Base-by-base conservation (phyloP, 192 early-diverging fungal genomes). In the Entomortierella beljakovae region DNA sequence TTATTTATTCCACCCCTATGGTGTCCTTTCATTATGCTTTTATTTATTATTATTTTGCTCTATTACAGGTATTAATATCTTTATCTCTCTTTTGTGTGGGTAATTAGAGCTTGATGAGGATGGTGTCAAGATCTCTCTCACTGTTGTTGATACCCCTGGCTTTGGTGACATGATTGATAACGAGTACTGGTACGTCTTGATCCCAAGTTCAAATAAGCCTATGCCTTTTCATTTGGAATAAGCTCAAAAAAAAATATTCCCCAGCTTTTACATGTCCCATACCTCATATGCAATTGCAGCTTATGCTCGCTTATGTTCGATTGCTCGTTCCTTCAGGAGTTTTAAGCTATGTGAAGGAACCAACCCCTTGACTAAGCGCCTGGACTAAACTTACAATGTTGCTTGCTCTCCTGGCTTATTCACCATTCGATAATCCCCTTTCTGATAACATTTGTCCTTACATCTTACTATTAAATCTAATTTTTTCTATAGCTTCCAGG, bases 141-240 rank as follows among this genome's bases (percentile, higher is more conserved):
- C 97, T 23, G 92, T 99, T 69, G 93, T 99, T 38, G 98, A 99
- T 82, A 99, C 98, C 46, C 97, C 98, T 35, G 98, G 98, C 18
- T 99, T 98, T 82, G 98, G 97, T 57, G 95, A 98, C 80, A 93
- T 95, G 68, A 92, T 98, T 64, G 97, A 99, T 82, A 94, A 97
- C 77, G 96, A 97, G 81, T 83, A 86, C 46, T 93, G 94, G 94
- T 96, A 89, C 68, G 85, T 60, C n/a, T n/a, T 13, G 6, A 26
- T 9, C 3, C 9, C 23, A 53, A 2, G 23, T 4, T 29, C 28
- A 15, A 29, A 18, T 26, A 53, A 29, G 6, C 7, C 51, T 9
- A 18, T n/a, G 25, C 23, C 15, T 13, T 43, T 18, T 18, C 18
- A 9, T 43, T 18, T 43, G 42, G 42, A 43, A 43, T 43, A 18